Conservation (phyloP, 2,329 filamentous ascomycete species). For the Emericellopsis cladophorae region DNA sequence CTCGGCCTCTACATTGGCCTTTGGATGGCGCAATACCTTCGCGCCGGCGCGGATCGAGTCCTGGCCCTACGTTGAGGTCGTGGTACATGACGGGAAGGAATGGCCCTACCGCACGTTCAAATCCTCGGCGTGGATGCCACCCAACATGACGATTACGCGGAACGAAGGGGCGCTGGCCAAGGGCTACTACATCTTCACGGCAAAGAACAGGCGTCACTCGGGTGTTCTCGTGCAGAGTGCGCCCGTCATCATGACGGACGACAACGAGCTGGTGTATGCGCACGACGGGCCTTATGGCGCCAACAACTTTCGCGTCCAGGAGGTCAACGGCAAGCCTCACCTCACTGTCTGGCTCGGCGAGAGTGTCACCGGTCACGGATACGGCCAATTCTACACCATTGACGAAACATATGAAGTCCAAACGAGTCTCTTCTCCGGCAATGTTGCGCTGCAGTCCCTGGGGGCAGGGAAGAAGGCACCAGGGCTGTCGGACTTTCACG, state of each 20-base stretch:
- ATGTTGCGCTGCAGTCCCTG: conserved; percentile 2
- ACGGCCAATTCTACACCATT: background rate
- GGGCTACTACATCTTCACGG: conserved; percentile 13
- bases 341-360: background rate
- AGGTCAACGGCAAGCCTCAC: background rate
- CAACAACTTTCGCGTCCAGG: background rate
- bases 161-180: conserved; percentile 9
- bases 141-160: conserved; percentile 6
- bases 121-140: conserved; percentile 10
- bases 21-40: background rate
- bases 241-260: background rate
- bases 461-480: background rate
- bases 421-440: conserved; percentile 1
- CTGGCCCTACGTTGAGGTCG: conserved; percentile 8
- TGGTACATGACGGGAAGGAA: conserved; percentile 3
- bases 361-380: background rate
- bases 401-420: background rate
- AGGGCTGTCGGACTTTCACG: conserved; percentile 4
- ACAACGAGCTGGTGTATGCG: conserved; percentile 1
- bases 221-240: background rate
- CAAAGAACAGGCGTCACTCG: background rate
- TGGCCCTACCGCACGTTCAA: conserved; percentile 11
- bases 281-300: background rate
- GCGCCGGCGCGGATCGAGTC: conserved; percentile 5
- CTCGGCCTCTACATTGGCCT: background rate